phyloP scores from a whole-genome alignment of 108 stramenopile genomes.

The Schizochytrium sp. region DNA sequence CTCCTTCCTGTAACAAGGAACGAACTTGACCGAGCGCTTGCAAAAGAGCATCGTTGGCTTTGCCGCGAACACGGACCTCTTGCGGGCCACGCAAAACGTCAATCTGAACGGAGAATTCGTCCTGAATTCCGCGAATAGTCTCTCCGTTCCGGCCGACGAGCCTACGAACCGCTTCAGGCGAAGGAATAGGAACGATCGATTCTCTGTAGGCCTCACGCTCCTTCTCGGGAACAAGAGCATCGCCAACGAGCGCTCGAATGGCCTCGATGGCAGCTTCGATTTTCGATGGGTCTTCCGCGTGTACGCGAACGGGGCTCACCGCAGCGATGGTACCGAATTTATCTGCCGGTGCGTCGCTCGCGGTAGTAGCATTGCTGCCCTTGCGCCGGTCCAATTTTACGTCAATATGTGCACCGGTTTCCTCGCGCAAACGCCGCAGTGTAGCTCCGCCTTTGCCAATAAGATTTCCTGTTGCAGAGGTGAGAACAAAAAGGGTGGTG shows the following conservation, averaged over 20 bases:
- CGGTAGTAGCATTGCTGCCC: too few relatives aligned
- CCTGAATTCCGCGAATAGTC: background rate
- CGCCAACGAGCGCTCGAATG: background rate
- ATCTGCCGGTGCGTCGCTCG: background rate
- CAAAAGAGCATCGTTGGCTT: background rate
- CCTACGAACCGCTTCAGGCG: background rate
- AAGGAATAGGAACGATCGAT: background rate
- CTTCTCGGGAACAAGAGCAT: background rate
- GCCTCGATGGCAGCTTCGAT: background rate
- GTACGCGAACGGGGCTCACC: background rate
- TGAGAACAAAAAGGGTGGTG: background rate
- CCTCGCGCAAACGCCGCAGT: background rate
- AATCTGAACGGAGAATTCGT: background rate
- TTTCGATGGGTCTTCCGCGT: background rate
- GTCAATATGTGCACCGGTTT: background rate
- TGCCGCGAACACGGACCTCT: background rate
- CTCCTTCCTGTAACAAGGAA: background rate
- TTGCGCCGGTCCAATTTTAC: background rate
- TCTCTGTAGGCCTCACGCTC: background rate
- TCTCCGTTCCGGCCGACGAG: background rate
- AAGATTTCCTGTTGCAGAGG: background rate
- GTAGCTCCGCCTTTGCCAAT: background rate
- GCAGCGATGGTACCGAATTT: background rate
- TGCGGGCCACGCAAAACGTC: background rate
- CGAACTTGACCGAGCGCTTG: background rate